phyloP scores from a whole-genome alignment of 768 basidiomycete genomes.

The Sporobolomyces phaffii region DNA sequence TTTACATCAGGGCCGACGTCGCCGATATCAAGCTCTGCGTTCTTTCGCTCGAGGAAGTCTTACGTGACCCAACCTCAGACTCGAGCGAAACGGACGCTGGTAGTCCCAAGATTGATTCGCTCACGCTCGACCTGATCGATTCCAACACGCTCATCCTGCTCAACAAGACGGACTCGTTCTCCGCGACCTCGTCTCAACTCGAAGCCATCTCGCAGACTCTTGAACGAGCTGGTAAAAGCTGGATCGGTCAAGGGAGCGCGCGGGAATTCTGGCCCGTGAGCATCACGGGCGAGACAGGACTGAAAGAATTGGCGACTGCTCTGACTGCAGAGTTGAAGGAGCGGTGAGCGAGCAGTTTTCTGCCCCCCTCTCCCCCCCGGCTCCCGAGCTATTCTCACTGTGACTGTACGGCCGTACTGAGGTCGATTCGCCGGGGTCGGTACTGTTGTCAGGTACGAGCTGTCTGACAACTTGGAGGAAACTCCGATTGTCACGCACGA shows the following conservation, averaged over 20 bases:
- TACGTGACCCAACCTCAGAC: too few relatives aligned
- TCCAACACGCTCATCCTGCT: too few relatives aligned
- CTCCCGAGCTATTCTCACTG: too few relatives aligned
- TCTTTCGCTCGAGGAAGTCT: conserved; percentile 59
- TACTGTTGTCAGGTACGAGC: conserved; percentile 29
- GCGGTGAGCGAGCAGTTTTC: conserved; percentile 4
- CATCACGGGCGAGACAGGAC: conserved; percentile 14
- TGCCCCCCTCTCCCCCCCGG: too few relatives aligned
- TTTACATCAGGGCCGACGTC: conserved; percentile 51
- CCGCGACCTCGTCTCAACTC: neutral
- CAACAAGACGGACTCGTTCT: conserved; percentile 45
- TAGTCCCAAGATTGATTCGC: neutral
- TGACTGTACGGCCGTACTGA: neutral
- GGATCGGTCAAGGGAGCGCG: neutral
- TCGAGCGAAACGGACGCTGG: too few relatives aligned
- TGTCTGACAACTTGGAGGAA: conserved; percentile 45
- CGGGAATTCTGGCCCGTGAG: conserved; percentile 11
- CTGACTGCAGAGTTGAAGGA: conserved; percentile 14
- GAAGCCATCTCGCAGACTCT: neutral
- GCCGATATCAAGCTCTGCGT: conserved; percentile 76
- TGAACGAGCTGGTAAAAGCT: neutral
- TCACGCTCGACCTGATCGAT: too few relatives aligned
- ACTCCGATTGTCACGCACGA: conserved; percentile 68
- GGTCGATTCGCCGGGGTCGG: neutral
- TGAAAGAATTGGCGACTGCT: conserved; percentile 7